Evolutionary conservation across 805 yeast species (phyloP).

Genomic region (Candida vartiovaarae): DNA sequence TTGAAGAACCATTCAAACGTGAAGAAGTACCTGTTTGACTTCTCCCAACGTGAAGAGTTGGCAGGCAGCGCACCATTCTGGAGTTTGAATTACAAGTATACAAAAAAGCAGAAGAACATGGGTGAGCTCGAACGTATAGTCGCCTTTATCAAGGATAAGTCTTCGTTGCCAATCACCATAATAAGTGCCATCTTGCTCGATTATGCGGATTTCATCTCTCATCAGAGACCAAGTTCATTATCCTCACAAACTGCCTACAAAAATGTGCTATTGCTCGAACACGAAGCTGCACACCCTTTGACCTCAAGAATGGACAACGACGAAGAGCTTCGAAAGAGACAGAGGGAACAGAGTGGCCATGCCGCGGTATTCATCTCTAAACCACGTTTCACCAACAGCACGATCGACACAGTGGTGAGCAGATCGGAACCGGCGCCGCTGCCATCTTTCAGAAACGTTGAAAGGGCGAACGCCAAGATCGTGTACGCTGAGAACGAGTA

Average conservation of each 20-base stretch:
- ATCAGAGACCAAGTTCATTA: conserved; percentile 22
- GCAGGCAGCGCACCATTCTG: conserved; percentile 44
- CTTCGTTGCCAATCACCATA: conserved; percentile 40
- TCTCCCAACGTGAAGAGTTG: conserved; percentile 24
- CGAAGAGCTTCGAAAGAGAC: conserved; percentile 10
- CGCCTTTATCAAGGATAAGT: conserved; percentile 35
- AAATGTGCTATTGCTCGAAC: conserved; percentile 19
- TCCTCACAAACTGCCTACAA: conserved; percentile 13
- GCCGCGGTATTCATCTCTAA: conserved; percentile 29
- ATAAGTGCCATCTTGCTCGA: conserved; percentile 36
- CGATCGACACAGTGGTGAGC: conserved; percentile 19
- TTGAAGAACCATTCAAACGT: conserved; percentile 26
- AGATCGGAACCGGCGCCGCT: conserved; percentile 25
- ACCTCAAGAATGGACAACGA: conserved; percentile 15
- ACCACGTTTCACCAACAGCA: conserved; percentile 37
- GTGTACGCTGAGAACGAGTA: conserved; percentile 27
- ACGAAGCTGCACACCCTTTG: conserved; percentile 25
- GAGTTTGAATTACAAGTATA: conserved; percentile 49
- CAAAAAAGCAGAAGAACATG: conserved; percentile 37
- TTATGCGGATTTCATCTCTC: conserved; percentile 32
- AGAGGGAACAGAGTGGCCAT: conserved; percentile 29
- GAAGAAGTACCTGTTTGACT: conserved; percentile 25
- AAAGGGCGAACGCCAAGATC: conserved; percentile 46
- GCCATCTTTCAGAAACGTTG: conserved; percentile 60
- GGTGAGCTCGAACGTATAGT: conserved; percentile 39